Evolutionary conservation across 2,329 filamentous ascomycete species (phyloP).

Genomic region (Cladosporium sp.): DNA sequence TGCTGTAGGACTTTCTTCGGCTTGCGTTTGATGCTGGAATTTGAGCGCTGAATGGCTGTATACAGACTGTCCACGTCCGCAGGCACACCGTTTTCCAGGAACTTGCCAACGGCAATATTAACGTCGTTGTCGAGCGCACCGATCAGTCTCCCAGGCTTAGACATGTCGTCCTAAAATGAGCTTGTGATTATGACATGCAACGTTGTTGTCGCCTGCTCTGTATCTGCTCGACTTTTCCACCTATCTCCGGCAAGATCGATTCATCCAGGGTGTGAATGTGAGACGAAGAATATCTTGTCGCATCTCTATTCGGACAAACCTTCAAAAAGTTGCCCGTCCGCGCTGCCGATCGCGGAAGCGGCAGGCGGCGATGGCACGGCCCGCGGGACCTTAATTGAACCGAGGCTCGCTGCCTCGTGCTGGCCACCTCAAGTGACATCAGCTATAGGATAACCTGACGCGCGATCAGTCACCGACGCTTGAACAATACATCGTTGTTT

Average conservation of each 20-base stretch:
- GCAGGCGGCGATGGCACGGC: not conserved
- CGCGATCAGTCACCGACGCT: constrained; percentile 2
- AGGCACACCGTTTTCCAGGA: constrained; percentile 23
- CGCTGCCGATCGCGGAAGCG: too few relatives aligned
- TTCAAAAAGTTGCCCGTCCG: not conserved
- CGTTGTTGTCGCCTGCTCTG: too few relatives aligned
- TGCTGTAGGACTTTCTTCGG: constrained; percentile 81
- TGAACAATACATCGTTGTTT: too few relatives aligned
- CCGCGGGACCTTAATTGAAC: not conserved
- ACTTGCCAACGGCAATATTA: constrained; percentile 44
- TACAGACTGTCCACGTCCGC: constrained; percentile 52
- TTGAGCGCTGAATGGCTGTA: constrained; percentile 76
- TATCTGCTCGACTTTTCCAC: too few relatives aligned
- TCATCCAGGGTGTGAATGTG: too few relatives aligned
- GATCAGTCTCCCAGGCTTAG: constrained; percentile 5
- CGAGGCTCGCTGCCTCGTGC: not conserved
- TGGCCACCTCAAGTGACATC: constrained; percentile 5
- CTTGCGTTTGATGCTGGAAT: constrained; percentile 77
- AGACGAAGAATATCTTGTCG: not conserved
- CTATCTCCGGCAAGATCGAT: too few relatives aligned
- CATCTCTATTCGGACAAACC: not conserved
- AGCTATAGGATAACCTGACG: not conserved
- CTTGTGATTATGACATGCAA: too few relatives aligned
- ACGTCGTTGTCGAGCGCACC: constrained; percentile 46
- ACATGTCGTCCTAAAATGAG: not conserved